These are phyloP conservation scores for Trichopus zeylanicus DNA, from an alignment of 116 monocot genomes.

Conservation along the genomic window DNA sequence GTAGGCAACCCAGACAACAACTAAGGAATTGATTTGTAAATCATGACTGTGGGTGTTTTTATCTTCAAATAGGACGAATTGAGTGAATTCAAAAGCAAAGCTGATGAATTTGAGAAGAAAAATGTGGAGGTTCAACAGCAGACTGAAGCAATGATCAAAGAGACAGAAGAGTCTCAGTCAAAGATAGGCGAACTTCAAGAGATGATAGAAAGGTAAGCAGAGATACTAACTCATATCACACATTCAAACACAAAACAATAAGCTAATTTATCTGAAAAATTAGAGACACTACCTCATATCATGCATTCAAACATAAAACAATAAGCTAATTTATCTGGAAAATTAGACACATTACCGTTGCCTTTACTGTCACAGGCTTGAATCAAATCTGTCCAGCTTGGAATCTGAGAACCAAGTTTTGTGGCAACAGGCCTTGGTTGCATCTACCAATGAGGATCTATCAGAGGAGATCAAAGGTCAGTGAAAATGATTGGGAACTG, in stretches of 20 bases:
- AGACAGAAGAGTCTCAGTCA: conserved; percentile 48
- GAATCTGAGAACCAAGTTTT: conserved; percentile 91
- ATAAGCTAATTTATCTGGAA: background rate
- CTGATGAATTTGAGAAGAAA: conserved; percentile 76
- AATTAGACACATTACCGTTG: background rate
- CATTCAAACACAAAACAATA: background rate
- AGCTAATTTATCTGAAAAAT: background rate
- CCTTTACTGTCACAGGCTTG: conserved; percentile 46
- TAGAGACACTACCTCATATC: background rate
- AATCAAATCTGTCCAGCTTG: conserved; percentile 57
- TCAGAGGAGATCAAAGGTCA: conserved; percentile 74
- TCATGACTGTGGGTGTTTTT: background rate
- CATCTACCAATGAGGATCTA: conserved; percentile 58
- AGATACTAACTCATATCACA: background rate
- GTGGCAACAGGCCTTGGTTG: conserved; percentile 77
- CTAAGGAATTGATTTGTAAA: too few species aligned
- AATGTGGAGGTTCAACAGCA: conserved; percentile 47
- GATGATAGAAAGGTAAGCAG: conserved; percentile 59
- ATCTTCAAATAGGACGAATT: conserved; percentile 51
- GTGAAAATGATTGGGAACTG: background rate
- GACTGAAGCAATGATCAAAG: conserved; percentile 49
- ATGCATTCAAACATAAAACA: background rate
- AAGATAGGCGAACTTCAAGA: conserved; percentile 70
- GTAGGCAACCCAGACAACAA: too few species aligned
- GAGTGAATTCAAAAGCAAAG: conserved; percentile 53